Evolutionary conservation across 1,139 yeast species (phyloP), one percentile per base, ranked within the genome.

Genomic region (Diutina ranongensis): DNA sequence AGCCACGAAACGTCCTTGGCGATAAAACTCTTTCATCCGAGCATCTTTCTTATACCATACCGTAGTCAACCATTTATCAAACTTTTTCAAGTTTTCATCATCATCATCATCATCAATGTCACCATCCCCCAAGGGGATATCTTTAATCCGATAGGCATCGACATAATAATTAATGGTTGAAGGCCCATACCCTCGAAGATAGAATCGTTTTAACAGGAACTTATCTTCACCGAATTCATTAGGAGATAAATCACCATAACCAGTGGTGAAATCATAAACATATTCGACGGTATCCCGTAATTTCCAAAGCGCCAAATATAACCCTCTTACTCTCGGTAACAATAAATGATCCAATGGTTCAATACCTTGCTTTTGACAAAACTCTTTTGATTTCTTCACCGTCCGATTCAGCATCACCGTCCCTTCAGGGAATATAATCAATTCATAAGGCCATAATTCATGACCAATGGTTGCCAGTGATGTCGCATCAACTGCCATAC

Each of bases 341-440:
- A 92, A 67, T 12, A 85, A 77, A 59, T 87, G 80, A 44, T 71
- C 68, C 50, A 84, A 73, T 5, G 57, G 59, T 1, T 74, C 72
- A 31, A 45, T 64, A 60, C 19, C 72, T 71, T 40, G 62, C 51
- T 79, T 74, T 10, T 62, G 63, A 25, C 85, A 83, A 61, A 67
- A 92, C 15, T 61, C 69, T 15, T 66, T 67, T 2, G 89, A 78
- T 49, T 76, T 75, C 7, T 57, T 64, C 45, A 76, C 71, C 3
- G 96, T 87, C 51, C 76, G 72, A 12, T 68, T 68, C 35, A 94
- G 80, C 49, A 85, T 67, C 46, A 88, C 94, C 0, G 99, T 92
- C 2, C 99, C 99, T 61, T 92, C 99, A 1, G 99, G 98, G 62
- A 83, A 92, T 32, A 92, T 61, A 25, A 89, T 63, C 46, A 92